Evolutionary conservation across 2,329 filamentous ascomycete genomes (phyloP).

Genomic region (Tothia fuscella): DNA sequence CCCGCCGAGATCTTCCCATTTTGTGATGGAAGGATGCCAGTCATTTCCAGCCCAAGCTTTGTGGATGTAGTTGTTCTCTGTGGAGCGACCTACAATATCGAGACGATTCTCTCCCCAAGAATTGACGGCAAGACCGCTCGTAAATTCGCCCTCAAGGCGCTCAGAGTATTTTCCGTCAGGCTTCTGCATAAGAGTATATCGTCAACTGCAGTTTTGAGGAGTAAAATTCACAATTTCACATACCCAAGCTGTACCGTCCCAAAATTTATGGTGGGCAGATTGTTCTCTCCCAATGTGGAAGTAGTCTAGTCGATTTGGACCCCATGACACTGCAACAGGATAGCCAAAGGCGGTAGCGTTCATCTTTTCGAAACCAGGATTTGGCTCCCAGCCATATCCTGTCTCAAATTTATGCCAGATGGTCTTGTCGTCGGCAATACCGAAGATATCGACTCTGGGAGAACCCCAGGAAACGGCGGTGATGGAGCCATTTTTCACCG

Average conservation of each 20-base stretch:
- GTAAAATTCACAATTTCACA: background rate
- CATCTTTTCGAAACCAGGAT: background rate
- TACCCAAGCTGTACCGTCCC: constrained; percentile 2
- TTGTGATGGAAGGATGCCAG: background rate
- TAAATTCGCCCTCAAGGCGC: background rate
- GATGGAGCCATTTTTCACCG: background rate
- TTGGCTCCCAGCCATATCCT: constrained; percentile 4
- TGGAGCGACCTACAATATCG: background rate
- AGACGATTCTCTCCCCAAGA: background rate
- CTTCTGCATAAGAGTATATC: too few species aligned
- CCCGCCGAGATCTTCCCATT: constrained; percentile 7
- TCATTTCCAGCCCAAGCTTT: background rate
- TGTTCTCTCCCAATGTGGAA: constrained; percentile 14
- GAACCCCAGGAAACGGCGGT: constrained; percentile 1
- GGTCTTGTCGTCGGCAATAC: constrained; percentile 18
- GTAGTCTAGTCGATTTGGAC: constrained; percentile 10
- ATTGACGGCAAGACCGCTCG: background rate
- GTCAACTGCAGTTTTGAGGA: too few species aligned
- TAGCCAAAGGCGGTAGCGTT: background rate
- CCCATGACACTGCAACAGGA: constrained; percentile 12
- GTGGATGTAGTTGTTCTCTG: background rate
- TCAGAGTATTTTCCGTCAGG: background rate
- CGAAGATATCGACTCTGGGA: constrained; percentile 10
- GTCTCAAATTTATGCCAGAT: constrained; percentile 18
- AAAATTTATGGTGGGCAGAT: background rate